Evolutionary conservation across 2,329 filamentous ascomycete species (phyloP).

Genomic region (Fusarium chuoi): DNA sequence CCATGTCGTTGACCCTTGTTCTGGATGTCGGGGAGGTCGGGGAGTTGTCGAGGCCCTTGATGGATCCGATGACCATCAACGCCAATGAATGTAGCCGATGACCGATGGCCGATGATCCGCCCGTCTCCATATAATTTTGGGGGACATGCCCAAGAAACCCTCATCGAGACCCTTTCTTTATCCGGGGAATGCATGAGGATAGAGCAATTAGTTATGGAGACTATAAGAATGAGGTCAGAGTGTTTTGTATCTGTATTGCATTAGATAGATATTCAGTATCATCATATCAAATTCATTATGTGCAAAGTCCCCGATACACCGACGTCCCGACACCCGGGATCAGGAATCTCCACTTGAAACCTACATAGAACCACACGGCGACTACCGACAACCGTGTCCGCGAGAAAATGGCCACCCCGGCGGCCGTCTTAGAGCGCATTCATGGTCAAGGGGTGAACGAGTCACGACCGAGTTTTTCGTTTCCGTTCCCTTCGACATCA

Average conservation of each 20-base stretch:
- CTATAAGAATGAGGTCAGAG: not conserved
- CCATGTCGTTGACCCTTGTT: not conserved
- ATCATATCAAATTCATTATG: not conserved
- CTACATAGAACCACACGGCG: not conserved
- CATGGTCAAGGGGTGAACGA: slow-evolving; percentile 8
- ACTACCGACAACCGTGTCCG: slow-evolving; percentile 36
- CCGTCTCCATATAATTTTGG: slow-evolving; percentile 15
- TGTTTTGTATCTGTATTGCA: not conserved
- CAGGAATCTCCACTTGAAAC: slow-evolving; percentile 4
- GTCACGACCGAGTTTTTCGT: not conserved
- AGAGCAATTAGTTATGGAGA: not conserved
- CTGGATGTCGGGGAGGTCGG: slow-evolving; percentile 37
- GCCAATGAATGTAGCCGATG: slow-evolving; percentile 36
- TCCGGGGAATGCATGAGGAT: not conserved
- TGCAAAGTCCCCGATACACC: not conserved
- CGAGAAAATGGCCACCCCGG: slow-evolving; percentile 35
- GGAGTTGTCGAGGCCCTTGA: slow-evolving; percentile 31
- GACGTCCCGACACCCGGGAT: slow-evolving; percentile 29
- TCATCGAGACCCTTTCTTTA: slow-evolving; percentile 4
- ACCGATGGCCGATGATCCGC: slow-evolving; percentile 27
- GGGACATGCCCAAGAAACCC: not conserved
- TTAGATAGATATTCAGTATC: not conserved
- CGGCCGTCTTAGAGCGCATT: slow-evolving; percentile 26
- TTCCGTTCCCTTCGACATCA: not conserved
- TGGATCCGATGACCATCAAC: slow-evolving; percentile 7